Conservation (phyloP, 2,329 filamentous ascomycete species). For the Gaeumannomyces tritici region DNA sequence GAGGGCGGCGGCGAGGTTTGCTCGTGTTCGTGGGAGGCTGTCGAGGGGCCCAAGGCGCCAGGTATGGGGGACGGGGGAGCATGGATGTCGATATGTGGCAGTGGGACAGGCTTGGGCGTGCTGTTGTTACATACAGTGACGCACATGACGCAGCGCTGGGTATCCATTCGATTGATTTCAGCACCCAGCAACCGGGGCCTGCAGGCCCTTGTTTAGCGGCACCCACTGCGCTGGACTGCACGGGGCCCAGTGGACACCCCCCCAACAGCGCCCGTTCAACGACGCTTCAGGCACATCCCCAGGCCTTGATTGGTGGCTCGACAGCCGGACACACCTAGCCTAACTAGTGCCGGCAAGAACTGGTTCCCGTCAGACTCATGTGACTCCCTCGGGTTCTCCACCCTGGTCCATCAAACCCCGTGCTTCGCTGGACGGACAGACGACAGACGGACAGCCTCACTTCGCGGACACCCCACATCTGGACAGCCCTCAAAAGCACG, state of each 20-base stretch:
- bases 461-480: neutral
- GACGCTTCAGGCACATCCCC: no score
- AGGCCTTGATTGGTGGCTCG: no score
- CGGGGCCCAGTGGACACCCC: neutral
- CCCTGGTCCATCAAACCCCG: neutral
- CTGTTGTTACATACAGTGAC: neutral
- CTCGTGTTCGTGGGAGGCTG: neutral
- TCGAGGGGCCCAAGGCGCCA: neutral
- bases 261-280: no score
- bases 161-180: neutral
- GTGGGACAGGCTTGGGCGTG: neutral
- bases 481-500: no score
- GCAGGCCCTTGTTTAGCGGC: neutral
- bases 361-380: no score
- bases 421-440: neutral
- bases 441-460: neutral
- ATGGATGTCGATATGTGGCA: neutral
- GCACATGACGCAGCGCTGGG: neutral
- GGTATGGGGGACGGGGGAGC: neutral
- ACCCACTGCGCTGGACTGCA: neutral
- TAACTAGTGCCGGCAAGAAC: no score
- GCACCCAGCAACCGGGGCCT: neutral
- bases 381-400: no score
- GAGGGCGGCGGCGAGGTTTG: neutral
- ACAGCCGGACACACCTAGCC: no score